phyloP scores from a whole-genome alignment of 2,329 filamentous ascomycete genomes.

The Aspergillus japonicus region DNA sequence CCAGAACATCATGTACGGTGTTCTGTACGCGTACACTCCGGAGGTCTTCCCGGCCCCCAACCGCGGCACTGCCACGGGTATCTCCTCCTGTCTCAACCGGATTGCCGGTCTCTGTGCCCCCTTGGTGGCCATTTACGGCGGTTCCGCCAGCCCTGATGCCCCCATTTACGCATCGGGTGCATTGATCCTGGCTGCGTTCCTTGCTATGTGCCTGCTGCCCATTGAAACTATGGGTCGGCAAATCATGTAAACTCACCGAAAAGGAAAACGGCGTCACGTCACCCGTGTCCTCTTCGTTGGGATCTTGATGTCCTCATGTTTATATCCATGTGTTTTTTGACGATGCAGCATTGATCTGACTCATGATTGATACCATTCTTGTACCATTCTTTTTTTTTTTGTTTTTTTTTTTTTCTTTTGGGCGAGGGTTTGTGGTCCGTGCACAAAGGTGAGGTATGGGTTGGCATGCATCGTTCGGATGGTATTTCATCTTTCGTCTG shows the following conservation, averaged over 20 bases:
- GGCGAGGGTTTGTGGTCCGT: background rate
- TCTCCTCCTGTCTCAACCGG: conserved; percentile 47
- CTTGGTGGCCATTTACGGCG: conserved; percentile 46
- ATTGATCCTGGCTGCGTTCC: conserved; percentile 46
- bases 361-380: background rate
- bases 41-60: conserved; percentile 58
- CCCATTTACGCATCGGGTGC: conserved; percentile 48
- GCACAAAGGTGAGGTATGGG: background rate
- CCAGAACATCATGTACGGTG: conserved; percentile 58
- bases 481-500: too few species aligned
- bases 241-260: conserved; percentile 28
- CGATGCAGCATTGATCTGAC: background rate
- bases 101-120: conserved; percentile 47
- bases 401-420: background rate
- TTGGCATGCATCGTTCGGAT: too few species aligned
- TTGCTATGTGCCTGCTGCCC: conserved; percentile 46
- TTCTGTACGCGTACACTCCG: conserved; percentile 59
- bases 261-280: too few species aligned
- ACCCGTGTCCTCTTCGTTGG: too few species aligned
- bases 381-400: background rate
- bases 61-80: conserved; percentile 55
- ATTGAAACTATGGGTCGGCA: conserved; percentile 50
- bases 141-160: conserved; percentile 38
- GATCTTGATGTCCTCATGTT: background rate
- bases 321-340: background rate